phyloP scores from a whole-genome alignment of 257 asterid species.

The Ballota nigra region DNA sequence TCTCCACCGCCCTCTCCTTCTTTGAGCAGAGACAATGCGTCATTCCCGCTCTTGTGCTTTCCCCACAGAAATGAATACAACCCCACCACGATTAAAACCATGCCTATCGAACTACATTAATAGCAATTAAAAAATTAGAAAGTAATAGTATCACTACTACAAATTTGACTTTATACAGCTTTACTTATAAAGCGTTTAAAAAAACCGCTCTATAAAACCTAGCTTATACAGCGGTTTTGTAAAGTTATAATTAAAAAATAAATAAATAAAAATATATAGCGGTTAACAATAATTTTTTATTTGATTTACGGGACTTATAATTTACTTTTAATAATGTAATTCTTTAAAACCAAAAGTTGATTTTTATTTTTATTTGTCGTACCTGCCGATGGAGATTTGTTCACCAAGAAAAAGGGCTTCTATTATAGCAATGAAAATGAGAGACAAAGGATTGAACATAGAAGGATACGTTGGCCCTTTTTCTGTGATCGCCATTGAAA shows the following conservation, averaged over 20 bases:
- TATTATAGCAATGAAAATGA: constrained; percentile 38
- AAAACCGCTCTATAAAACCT: too few relatives aligned
- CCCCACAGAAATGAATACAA: constrained; percentile 60
- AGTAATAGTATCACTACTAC: too few relatives aligned
- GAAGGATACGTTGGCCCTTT: constrained; percentile 72
- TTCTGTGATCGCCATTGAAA: constrained; percentile 46
- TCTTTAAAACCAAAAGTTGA: background rate
- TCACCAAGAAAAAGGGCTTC: constrained; percentile 47
- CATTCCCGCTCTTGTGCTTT: constrained; percentile 31
- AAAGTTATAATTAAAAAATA: too few relatives aligned
- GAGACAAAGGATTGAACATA: constrained; percentile 64
- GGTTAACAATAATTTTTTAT: too few relatives aligned
- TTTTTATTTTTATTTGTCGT: too few relatives aligned
- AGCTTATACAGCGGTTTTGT: too few relatives aligned
- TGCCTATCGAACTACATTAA: constrained; percentile 54
- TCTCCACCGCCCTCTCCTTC: background rate
- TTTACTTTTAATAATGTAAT: too few relatives aligned
- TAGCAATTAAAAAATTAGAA: background rate
- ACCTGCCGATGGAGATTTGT: constrained; percentile 48
- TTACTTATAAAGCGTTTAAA: too few relatives aligned
- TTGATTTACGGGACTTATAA: too few relatives aligned
- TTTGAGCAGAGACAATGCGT: background rate
- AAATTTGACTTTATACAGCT: too few relatives aligned
- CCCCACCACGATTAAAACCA: constrained; percentile 49
- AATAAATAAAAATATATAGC: too few relatives aligned